Conservation (phyloP, 2,329 filamentous ascomycete genomes). For the Xylariales sp. region DNA sequence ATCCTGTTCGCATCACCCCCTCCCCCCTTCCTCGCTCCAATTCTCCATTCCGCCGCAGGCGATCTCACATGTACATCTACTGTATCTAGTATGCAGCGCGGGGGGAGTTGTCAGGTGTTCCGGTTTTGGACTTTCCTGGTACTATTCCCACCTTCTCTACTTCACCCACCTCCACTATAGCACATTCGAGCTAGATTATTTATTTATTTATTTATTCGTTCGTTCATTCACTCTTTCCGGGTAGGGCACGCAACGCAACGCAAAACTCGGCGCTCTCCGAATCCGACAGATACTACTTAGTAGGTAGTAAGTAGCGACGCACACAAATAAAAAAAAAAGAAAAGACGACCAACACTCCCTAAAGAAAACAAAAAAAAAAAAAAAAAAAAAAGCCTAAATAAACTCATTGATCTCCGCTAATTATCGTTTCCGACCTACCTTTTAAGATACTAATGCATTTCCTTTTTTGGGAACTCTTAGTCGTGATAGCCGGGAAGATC, state of each 20-base stretch:
- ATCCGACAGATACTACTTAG: not conserved
- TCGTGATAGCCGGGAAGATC: not conserved
- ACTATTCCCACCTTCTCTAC: slow-evolving; percentile 21
- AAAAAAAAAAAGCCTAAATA: slow-evolving; percentile 1
- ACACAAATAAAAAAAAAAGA: not conserved
- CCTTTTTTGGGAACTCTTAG: slow-evolving; percentile 8
- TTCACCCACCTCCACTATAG: not conserved
- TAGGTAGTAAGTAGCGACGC: not conserved
- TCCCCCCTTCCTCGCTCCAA: not conserved
- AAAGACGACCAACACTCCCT: not conserved
- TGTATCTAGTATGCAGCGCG: slow-evolving; percentile 18
- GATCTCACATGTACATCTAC: slow-evolving; percentile 32
- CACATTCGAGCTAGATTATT: not conserved
- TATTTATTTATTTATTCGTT: not conserved
- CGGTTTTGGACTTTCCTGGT: slow-evolving; percentile 18
- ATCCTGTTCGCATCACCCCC: slow-evolving; percentile 8
- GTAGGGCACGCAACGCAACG: slow-evolving; percentile 10
- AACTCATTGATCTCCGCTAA: slow-evolving; percentile 10
- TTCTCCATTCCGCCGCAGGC: slow-evolving; percentile 31
- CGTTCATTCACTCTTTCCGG: not conserved
- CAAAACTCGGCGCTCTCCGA: slow-evolving; percentile 12
- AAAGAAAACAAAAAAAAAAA: not conserved
- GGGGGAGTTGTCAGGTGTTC: slow-evolving; percentile 30
- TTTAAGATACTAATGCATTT: slow-evolving; percentile 4
- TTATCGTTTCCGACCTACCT: slow-evolving; percentile 7